phyloP scores from a whole-genome alignment of 768 basidiomycete species.

The Cantharellus cinnabarinus region DNA sequence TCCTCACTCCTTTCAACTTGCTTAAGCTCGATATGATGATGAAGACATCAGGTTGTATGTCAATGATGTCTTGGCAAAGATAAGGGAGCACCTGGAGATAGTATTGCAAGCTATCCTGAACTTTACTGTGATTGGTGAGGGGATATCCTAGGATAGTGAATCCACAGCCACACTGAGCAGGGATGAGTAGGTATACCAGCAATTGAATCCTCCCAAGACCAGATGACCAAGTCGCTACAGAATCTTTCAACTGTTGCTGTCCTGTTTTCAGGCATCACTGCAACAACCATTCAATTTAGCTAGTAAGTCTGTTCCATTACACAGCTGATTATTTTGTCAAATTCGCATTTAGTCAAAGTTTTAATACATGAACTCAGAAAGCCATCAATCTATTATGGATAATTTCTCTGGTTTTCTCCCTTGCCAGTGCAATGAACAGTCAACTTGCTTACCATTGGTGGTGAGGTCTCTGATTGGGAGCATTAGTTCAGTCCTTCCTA shows the following conservation, averaged over 20 bases:
- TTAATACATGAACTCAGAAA: too few relatives aligned
- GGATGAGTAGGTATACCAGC: too few relatives aligned
- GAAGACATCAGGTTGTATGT: slow-evolving; percentile 24
- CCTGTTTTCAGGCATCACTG: slow-evolving; percentile 7
- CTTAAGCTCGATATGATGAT: slow-evolving; percentile 56
- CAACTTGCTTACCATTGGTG: slow-evolving; percentile 6
- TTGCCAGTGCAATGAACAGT: slow-evolving; percentile 8
- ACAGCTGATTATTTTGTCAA: not conserved
- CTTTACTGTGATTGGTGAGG: too few relatives aligned
- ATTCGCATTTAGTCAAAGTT: too few relatives aligned
- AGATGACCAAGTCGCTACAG: not conserved
- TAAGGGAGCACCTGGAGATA: too few relatives aligned
- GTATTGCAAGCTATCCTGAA: too few relatives aligned
- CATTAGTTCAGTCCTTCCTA: too few relatives aligned
- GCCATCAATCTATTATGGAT: slow-evolving; percentile 6
- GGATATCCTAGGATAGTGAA: too few relatives aligned
- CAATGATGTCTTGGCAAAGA: not conserved
- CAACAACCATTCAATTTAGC: slow-evolving; percentile 3
- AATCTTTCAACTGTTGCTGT: slow-evolving; percentile 2
- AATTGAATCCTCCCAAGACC: not conserved
- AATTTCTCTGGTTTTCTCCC: slow-evolving; percentile 5
- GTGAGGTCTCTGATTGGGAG: too few relatives aligned
- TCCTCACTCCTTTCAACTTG: slow-evolving; percentile 8
- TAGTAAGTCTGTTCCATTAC: not conserved
- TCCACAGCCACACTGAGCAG: too few relatives aligned